phyloP scores from a whole-genome alignment of 306 rosid genomes.

The Cicer cuneatum region DNA sequence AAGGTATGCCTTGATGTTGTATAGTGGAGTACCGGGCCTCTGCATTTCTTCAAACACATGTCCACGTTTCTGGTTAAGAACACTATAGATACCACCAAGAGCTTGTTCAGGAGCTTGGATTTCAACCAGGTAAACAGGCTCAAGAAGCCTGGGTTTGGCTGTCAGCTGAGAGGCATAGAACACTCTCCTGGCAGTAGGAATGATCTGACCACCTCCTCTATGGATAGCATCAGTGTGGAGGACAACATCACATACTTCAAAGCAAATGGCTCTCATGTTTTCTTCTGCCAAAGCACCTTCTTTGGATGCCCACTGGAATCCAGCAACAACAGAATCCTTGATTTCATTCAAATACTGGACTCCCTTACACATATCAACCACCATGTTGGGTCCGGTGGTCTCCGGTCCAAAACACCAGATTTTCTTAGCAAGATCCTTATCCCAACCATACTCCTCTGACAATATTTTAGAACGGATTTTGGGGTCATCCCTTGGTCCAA shows the following conservation, averaged over 20 bases:
- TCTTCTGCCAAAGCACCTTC: conserved; percentile 85
- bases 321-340: conserved; percentile 81
- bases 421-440: conserved; percentile 81
- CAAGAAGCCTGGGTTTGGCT: conserved; percentile 81
- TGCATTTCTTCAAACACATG: conserved; percentile 79
- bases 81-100: conserved; percentile 82
- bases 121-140: conserved; percentile 81
- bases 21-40: conserved; percentile 83
- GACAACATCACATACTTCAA: conserved; percentile 75
- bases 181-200: conserved; percentile 83
- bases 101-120: conserved; percentile 88
- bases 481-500: conserved; percentile 88
- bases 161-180: conserved; percentile 76
- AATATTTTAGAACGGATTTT: conserved; percentile 64
- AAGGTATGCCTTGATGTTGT: conserved; percentile 80
- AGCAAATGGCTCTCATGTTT: conserved; percentile 79
- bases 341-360: conserved; percentile 83
- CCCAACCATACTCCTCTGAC: conserved; percentile 77
- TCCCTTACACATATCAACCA: conserved; percentile 89
- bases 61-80: conserved; percentile 82
- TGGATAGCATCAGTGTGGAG: conserved; percentile 83
- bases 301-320: conserved; percentile 87
- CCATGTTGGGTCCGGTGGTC: conserved; percentile 85
- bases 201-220: conserved; percentile 87
- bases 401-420: conserved; percentile 95